Conservation (phyloP, 2,329 filamentous ascomycete genomes). For the Calonectria ilicicola region DNA sequence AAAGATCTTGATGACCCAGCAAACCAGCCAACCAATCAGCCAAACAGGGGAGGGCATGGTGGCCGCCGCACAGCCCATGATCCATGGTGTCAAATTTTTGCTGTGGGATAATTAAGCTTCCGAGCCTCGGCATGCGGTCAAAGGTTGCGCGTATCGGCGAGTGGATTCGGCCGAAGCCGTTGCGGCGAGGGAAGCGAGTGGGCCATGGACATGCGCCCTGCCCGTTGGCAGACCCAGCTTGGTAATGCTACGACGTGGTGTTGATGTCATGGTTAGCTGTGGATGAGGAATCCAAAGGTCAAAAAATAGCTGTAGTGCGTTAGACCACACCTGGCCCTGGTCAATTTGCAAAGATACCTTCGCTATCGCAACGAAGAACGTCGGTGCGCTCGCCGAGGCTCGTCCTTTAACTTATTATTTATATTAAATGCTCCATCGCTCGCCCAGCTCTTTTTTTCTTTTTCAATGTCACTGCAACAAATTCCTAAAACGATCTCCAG, state of each 20-base stretch:
- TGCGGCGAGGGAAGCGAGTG: not conserved
- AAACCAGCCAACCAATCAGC: no score
- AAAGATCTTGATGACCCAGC: no score
- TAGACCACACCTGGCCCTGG: not conserved
- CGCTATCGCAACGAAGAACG: not conserved
- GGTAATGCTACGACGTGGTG: slow-evolving; percentile 4
- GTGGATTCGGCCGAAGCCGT: slow-evolving; percentile 18
- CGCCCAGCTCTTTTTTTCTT: not conserved
- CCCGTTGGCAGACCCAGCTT: not conserved
- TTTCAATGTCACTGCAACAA: not conserved
- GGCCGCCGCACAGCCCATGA: not conserved
- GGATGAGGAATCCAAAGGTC: not conserved
- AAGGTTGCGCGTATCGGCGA: not conserved
- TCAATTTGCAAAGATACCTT: not conserved
- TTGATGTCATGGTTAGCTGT: slow-evolving; percentile 11
- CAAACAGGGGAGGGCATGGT: not conserved
- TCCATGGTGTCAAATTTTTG: not conserved
- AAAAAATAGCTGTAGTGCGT: not conserved
- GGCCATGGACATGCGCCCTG: not conserved
- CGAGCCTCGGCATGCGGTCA: slow-evolving; percentile 8
- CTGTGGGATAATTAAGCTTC: slow-evolving; percentile 14
- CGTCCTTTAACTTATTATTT: not conserved
- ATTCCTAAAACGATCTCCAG: not conserved
- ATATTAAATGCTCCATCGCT: slow-evolving; percentile 9
- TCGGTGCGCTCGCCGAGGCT: slow-evolving; percentile 22